Percentiles rank a stretch among this genome's conserved stretches.
Conservation (phyloP, 2,329 filamentous ascomycete genomes). For the Pochonia chlamydosporia region DNA sequence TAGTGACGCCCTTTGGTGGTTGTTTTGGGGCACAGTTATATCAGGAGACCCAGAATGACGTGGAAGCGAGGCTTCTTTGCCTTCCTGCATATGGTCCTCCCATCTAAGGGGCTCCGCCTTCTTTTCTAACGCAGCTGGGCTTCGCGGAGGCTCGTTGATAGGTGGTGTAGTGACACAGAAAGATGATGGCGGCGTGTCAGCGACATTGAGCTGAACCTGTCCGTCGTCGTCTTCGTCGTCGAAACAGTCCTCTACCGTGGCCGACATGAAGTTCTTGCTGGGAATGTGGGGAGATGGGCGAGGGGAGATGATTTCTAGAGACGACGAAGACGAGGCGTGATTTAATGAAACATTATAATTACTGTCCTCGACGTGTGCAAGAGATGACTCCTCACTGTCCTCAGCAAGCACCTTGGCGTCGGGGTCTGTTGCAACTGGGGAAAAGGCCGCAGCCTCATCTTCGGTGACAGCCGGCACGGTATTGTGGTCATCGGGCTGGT, state of each 20-base stretch:
- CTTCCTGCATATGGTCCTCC: not conserved
- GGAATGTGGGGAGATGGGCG: constrained; percentile 2
- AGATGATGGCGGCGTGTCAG: constrained; percentile 4
- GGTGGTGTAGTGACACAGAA: constrained; percentile 5
- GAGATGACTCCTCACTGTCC: not conserved
- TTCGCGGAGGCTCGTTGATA: not conserved
- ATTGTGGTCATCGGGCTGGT: not conserved
- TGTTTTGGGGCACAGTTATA: constrained; percentile 4
- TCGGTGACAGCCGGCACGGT: not conserved
- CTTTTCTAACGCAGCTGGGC: constrained; percentile 1
- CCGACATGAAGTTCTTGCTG: not conserved
- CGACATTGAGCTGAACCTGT: not conserved
- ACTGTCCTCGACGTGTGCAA: not conserved
- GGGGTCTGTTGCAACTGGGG: not conserved
- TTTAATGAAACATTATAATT: not conserved
- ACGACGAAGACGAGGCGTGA: not conserved
- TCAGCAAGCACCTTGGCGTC: too few species aligned
- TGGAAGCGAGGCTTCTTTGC: not conserved
- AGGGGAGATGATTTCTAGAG: constrained; percentile 2
- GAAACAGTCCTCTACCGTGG: constrained; percentile 10
- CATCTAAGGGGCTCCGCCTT: not conserved
- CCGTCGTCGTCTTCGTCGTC: constrained; percentile 8
- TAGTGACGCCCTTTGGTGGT: constrained; percentile 5
- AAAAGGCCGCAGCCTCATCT: not conserved
- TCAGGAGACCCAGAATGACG: constrained; percentile 7